Evolutionary conservation across 2,329 filamentous ascomycete genomes (phyloP).

Genomic region (Colletotrichum simmondsii): DNA sequence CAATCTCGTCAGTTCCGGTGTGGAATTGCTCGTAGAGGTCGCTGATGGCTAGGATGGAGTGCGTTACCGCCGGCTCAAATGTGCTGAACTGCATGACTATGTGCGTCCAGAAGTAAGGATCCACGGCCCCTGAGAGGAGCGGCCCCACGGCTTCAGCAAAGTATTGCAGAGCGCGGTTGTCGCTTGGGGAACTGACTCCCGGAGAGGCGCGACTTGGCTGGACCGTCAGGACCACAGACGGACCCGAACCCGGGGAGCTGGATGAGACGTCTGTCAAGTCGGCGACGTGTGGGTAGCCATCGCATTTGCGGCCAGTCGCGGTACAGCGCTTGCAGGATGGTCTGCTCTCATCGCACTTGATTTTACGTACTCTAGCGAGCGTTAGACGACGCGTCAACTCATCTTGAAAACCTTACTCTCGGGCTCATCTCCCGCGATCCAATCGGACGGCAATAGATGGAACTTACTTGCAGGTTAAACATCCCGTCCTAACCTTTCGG

Average conservation of each 20-base stretch:
- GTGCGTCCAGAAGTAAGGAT: constrained; percentile 55
- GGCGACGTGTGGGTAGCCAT: constrained; percentile 56
- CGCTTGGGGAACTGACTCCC: constrained; percentile 20
- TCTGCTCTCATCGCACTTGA: constrained; percentile 69
- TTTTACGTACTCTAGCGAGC: constrained; percentile 58
- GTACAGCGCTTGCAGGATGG: constrained; percentile 64
- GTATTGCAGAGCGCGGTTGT: constrained; percentile 43
- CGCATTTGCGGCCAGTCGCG: constrained; percentile 66
- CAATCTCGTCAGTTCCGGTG: background rate
- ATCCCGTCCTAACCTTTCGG: constrained; percentile 60
- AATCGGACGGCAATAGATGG: background rate
- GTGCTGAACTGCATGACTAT: constrained; percentile 58
- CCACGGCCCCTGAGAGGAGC: constrained; percentile 52
- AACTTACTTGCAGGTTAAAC: constrained; percentile 65
- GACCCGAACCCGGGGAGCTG: constrained; percentile 27
- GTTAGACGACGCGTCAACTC: background rate
- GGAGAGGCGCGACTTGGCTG: constrained; percentile 25
- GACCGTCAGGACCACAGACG: constrained; percentile 19
- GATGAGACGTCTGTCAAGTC: constrained; percentile 33
- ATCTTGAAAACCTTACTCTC: background rate
- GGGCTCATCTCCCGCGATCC: background rate
- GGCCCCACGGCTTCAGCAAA: constrained; percentile 47
- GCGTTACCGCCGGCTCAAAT: constrained; percentile 57
- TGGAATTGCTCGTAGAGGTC: constrained; percentile 52
- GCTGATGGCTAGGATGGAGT: constrained; percentile 61